These are phyloP conservation scores for Neurospora sp. DNA, from an alignment of 495 filamentous ascomycete genomes.

Conservation along the genomic window DNA sequence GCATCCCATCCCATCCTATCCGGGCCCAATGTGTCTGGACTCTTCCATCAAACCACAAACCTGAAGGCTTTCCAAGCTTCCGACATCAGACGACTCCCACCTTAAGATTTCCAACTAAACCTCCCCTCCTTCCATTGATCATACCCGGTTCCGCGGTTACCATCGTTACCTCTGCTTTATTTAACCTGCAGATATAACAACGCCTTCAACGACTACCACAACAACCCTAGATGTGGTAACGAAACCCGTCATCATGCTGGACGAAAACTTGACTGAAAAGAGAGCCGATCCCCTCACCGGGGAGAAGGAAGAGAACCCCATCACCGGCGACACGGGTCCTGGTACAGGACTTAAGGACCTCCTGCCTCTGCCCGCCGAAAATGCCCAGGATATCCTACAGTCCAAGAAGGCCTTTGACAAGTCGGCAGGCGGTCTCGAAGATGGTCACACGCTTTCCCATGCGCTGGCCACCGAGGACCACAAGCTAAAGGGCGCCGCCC, in stretches of 20 bases:
- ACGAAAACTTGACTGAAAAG: neutral
- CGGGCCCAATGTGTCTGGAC: neutral
- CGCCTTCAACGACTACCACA: neutral
- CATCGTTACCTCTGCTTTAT: too few species aligned
- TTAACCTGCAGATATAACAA: neutral
- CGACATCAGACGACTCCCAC: neutral
- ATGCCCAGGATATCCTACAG: slow-evolving; percentile 17
- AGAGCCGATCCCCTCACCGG: neutral
- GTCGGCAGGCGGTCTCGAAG: slow-evolving; percentile 6
- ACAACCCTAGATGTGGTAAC: neutral
- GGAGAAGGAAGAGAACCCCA: neutral
- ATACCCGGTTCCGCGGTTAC: neutral
- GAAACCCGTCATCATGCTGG: neutral
- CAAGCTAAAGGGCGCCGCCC: slow-evolving; percentile 24
- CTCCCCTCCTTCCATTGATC: neutral
- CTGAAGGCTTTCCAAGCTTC: neutral
- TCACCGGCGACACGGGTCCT: slow-evolving; percentile 14
- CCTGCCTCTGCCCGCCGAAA: slow-evolving; percentile 24
- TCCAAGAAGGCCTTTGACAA: slow-evolving; percentile 17
- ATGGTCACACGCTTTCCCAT: slow-evolving; percentile 29
- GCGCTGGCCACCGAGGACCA: slow-evolving; percentile 24
- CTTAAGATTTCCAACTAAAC: neutral
- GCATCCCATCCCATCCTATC: neutral
- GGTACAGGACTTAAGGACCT: slow-evolving; percentile 21
- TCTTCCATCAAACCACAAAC: neutral